Base-by-base conservation (phyloP, 257 asterid genomes). In the Fraxinus cuspidata region DNA sequence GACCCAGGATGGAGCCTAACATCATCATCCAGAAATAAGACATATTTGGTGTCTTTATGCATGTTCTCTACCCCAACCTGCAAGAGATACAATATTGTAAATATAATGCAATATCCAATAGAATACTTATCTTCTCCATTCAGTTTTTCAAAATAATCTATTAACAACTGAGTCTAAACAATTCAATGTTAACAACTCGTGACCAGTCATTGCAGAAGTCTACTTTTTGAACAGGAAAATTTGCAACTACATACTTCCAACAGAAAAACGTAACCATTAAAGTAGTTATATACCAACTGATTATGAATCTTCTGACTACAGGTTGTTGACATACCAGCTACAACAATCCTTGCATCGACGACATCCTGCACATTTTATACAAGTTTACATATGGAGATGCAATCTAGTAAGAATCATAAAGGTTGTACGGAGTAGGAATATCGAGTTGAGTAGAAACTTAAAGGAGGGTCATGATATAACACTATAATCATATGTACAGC, bases 261-360 rank as follows among this genome's bases (percentile, higher is more conserved):
- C 58, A 34, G 68, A 83, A 76, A 53, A 51, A 28, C n/a, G 29
- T 66, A 70, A 71, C 51, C 51, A 29, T 74, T 69, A 72, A 79
- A 78, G 38, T 51, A 42, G 66, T 67, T 60, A 10, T 35, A 71
- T 92, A 93, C 99, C 98, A 96, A 82, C 85, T 96, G 99, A 78
- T 96, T 96, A 83, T 96, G 99, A 88, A 96, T 93, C 91, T 96
- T 96, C 96, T 96, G 99, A 86, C 99, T 96, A 76, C 99, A 96
- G 34, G 99, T 90, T 83, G 92, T 92, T 76, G 99, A 96, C 80
- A 89, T 85, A 82, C 97, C 99, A 71, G 99, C 96, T 34, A 96
- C 92, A 49, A 96, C 72, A 78, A 93, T 60, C 87, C 82, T 87
- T 79, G 92, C 92, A n/a, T 92, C 96, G 73, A 96, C 85, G 23